phyloP scores from a whole-genome alignment of 805 yeast genomes.

The Ogataea siamensis region DNA sequence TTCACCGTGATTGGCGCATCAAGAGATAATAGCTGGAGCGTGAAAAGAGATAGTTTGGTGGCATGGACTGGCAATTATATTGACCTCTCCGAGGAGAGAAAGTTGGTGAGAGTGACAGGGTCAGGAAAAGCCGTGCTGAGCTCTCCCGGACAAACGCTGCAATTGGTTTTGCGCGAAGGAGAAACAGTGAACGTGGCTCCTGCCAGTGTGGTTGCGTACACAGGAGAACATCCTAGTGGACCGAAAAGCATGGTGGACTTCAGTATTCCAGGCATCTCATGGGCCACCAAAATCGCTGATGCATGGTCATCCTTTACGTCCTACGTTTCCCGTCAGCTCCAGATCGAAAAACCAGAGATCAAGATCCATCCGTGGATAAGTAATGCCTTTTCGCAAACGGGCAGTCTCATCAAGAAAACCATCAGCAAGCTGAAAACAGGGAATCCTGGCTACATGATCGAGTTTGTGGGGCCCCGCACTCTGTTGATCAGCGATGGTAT shows the following conservation, averaged over 20 bases:
- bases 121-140: conserved; percentile 41
- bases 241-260: conserved; percentile 25
- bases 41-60: conserved; percentile 37
- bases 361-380: conserved; percentile 4
- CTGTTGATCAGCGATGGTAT: conserved; percentile 31
- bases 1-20: conserved; percentile 36
- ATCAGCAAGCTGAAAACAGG: conserved; percentile 20
- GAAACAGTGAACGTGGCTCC: conserved; percentile 42
- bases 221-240: conserved; percentile 8
- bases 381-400: background rate
- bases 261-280: conserved; percentile 25
- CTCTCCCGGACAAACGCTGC: conserved; percentile 40
- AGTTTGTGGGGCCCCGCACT: conserved; percentile 33
- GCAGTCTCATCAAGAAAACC: conserved; percentile 4
- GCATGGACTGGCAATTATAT: conserved; percentile 49
- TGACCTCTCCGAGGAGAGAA: conserved; percentile 12
- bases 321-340: background rate
- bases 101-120: conserved; percentile 29
- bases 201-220: conserved; percentile 39
- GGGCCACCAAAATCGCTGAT: conserved; percentile 3
- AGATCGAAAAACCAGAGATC: conserved; percentile 1
- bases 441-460: conserved; percentile 25
- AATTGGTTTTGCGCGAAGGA: conserved; percentile 33
- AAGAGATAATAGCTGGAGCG: conserved; percentile 34
- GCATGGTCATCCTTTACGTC: background rate